Percentiles rank a stretch among this genome's conserved stretches.
These are phyloP conservation scores for Yarrowia phangngaensis DNA, from an alignment of 805 yeast species.

Conservation along the genomic window DNA sequence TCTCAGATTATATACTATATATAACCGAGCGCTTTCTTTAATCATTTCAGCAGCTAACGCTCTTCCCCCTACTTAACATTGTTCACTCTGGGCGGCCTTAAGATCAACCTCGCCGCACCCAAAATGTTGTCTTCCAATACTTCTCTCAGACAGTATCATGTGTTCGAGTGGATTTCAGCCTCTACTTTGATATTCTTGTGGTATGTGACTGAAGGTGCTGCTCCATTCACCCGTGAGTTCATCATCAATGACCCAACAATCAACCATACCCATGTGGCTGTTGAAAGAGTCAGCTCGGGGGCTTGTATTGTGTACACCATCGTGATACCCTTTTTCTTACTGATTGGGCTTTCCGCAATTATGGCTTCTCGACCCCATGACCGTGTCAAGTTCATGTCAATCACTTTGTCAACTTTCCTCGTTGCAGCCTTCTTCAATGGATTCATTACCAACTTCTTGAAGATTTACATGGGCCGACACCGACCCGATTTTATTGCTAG, in stretches of 20 bases:
- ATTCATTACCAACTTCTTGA: conserved; percentile 65
- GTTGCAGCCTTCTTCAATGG: conserved; percentile 44
- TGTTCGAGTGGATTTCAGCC: conserved; percentile 22
- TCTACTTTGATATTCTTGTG: conserved; percentile 9
- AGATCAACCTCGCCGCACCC: conserved; percentile 21
- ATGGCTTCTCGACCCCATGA: conserved; percentile 27
- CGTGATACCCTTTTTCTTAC: conserved; percentile 22
- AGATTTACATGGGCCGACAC: conserved; percentile 82
- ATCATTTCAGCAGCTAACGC: conserved; percentile 1
- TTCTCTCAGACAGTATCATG: conserved; percentile 22
- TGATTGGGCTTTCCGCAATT: conserved; percentile 36
- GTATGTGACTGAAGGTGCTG: conserved; percentile 11
- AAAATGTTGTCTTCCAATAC: conserved; percentile 20
- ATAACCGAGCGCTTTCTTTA: conserved; percentile 14
- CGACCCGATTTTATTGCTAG: conserved; percentile 90
- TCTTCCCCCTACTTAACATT: conserved; percentile 2
- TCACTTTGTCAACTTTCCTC: conserved; percentile 21
- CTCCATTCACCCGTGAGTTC: conserved; percentile 24
- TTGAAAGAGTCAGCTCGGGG: conserved; percentile 12
- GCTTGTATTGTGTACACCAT: conserved; percentile 22
- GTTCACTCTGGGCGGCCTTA: conserved; percentile 25
- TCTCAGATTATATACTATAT: background rate
- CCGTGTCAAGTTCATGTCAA: conserved; percentile 48
- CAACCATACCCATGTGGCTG: conserved; percentile 12
- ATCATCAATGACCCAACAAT: conserved; percentile 24